Conservation (phyloP, 257 asterid species). For the Lithospermum erythrorhizon region DNA sequence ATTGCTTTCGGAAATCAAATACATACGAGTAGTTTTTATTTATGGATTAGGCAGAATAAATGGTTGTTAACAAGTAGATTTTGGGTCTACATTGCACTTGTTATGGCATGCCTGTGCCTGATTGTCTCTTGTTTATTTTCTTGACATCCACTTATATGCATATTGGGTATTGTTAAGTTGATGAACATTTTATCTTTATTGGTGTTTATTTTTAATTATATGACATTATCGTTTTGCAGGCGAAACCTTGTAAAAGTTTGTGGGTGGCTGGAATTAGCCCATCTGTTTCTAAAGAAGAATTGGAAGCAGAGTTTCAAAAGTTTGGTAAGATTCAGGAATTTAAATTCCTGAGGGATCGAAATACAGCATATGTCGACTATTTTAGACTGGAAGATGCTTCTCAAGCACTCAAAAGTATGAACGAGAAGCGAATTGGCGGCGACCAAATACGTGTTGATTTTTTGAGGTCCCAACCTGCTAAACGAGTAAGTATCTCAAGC, state of each 20-base stretch:
- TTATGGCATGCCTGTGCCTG: too few species aligned
- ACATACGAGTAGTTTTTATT: too few species aligned
- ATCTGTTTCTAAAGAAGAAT: conserved; percentile 60
- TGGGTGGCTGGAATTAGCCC: conserved; percentile 93
- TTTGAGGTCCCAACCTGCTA: conserved; percentile 75
- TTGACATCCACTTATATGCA: too few species aligned
- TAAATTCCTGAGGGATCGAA: conserved; percentile 71
- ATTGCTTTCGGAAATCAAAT: too few species aligned
- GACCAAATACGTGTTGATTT: conserved; percentile 82
- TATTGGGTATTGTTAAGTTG: too few species aligned
- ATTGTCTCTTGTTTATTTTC: too few species aligned
- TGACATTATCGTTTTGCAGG: conserved; percentile 39
- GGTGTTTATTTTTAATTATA: conserved; percentile 5
- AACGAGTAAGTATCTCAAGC: conserved; percentile 51
- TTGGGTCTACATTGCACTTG: too few species aligned
- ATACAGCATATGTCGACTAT: conserved; percentile 77
- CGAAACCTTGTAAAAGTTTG: conserved; percentile 86
- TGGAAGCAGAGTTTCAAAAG: conserved; percentile 71
- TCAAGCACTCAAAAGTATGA: conserved; percentile 67
- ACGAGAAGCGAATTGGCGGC: conserved; percentile 64
- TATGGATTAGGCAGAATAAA: too few species aligned
- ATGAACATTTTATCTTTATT: background rate
- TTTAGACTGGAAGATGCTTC: conserved; percentile 69
- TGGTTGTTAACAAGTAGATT: too few species aligned
- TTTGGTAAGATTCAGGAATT: conserved; percentile 82